A percentile compares a stretch with the other conserved stretches of the same genome.
Evolutionary conservation across 768 basidiomycete species (phyloP).

Genomic region (Collybia nuda): DNA sequence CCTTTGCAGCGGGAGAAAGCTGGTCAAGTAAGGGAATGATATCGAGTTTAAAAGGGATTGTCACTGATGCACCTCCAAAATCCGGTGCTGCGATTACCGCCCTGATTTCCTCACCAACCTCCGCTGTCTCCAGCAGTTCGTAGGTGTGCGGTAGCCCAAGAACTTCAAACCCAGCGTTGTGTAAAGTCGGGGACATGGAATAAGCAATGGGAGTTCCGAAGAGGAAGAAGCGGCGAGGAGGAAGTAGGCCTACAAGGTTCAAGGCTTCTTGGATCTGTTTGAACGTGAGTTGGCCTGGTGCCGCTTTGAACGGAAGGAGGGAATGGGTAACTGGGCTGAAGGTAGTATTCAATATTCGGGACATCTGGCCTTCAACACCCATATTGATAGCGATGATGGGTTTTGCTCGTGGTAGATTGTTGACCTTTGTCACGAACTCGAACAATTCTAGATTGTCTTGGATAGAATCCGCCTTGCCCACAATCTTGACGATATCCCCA

Average conservation of each 20-base stretch:
- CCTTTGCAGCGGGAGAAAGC: constrained; percentile 76
- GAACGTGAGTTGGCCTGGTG: constrained; percentile 92
- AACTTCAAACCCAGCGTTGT: constrained; percentile 82
- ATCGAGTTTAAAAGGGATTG: constrained; percentile 93
- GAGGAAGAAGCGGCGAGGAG: constrained; percentile 74
- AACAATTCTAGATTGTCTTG: constrained; percentile 81
- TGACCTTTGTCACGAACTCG: constrained; percentile 59
- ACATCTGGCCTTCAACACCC: constrained; percentile 86
- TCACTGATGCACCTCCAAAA: constrained; percentile 96
- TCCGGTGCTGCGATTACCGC: constrained; percentile 58
- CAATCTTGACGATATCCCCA: constrained; percentile 92
- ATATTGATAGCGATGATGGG: constrained; percentile 96
- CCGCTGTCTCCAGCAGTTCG: constrained; percentile 69
- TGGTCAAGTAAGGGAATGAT: constrained; percentile 81
- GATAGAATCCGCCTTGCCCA: constrained; percentile 75
- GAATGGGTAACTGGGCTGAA: constrained; percentile 93
- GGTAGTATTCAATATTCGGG: constrained; percentile 80
- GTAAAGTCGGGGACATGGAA: constrained; percentile 90
- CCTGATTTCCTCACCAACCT: constrained; percentile 66
- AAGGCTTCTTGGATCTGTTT: constrained; percentile 82
- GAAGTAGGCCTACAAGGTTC: constrained; percentile 77
- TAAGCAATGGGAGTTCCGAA: constrained; percentile 88
- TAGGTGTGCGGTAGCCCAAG: constrained; percentile 88
- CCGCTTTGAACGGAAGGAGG: constrained; percentile 79
- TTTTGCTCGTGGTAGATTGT: constrained; percentile 49